Base-by-base conservation (phyloP, 495 filamentous ascomycete species). In the Talaromyces proteolyticus region DNA sequence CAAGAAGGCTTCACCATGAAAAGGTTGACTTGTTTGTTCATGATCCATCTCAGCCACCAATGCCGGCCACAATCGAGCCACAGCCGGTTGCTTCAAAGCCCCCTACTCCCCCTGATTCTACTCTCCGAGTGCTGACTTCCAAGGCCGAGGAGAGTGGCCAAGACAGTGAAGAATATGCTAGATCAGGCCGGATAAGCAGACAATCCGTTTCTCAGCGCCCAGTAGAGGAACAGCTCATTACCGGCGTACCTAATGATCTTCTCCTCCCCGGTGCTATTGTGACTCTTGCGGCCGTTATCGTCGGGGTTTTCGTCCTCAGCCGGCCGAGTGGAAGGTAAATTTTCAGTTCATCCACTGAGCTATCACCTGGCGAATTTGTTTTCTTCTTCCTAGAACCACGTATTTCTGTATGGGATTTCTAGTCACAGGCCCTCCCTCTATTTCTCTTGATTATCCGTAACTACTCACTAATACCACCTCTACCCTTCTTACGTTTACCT, bases 21-120 rank as follows among this genome's bases (percentile, higher is more conserved):
- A 99, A 97, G 76, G 93, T 99, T 24, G 92, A 99, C 56, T 75
- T 99, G 10, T 97, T 95, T 58, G 91, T 99, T 45, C 93, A 97
- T 61, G 88, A 99, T 60, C 93, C 92, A 7, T 77, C 87, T 39
- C 87, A 90, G 61, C 85, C 93, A 6, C 84, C 93, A 0, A 80
- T 91, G 37, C 66, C 77, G 6, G 75, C 80, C 7, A 80, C 84
- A 0, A 57, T 86, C 7, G 84, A 91, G 41, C 84, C 88, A 25
- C 81, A 85, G 12, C 84, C 85, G 0, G 66, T 64, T 17, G 51
- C 76, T 43, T 59, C 74, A 44, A 81, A 77, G 19, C 76, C 84
- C 19, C 68, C 78, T 49, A 75, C 73, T 45, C 70, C 81, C 14
- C 75, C 79, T 25, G 72, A 79, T 55, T 81, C 81, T 10, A 69